phyloP scores from a whole-genome alignment of 345 rosid species.

The Sisymbrium irio region DNA sequence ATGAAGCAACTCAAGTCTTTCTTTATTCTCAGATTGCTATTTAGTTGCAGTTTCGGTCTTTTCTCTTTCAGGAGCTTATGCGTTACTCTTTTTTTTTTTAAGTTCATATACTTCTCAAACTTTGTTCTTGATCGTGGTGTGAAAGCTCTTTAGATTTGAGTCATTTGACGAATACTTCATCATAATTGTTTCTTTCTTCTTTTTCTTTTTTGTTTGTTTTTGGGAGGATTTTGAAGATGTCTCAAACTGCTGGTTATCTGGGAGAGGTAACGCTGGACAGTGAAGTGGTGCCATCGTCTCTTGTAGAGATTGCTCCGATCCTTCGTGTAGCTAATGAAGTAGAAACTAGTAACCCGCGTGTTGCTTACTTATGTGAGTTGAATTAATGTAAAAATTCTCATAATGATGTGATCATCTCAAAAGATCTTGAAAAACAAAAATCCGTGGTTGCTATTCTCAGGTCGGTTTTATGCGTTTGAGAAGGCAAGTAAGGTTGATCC shows the following conservation, averaged over 20 bases:
- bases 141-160: not conserved
- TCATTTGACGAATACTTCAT: not conserved
- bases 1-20: not conserved
- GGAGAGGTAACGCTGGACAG: slow-evolving; percentile 53
- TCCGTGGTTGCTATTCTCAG: slow-evolving; percentile 34
- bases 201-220: not conserved
- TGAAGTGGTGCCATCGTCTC: slow-evolving; percentile 60
- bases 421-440: not conserved
- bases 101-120: not conserved
- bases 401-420: not conserved
- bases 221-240: slow-evolving; percentile 33
- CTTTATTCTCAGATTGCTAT: not conserved
- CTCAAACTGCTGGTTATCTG: slow-evolving; percentile 47
- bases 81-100: not conserved
- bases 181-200: not conserved
- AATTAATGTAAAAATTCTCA: not conserved
- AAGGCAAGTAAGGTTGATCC: slow-evolving; percentile 70
- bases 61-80: not conserved
- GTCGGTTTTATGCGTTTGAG: slow-evolving; percentile 82
- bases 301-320: slow-evolving; percentile 54
- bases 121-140: not conserved
- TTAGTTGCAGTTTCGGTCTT: not conserved
- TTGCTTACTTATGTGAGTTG: slow-evolving; percentile 59
- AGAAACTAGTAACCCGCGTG: slow-evolving; percentile 51
- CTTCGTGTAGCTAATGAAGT: slow-evolving; percentile 66